Conservation (phyloP, 2,329 filamentous ascomycete genomes). For the Botrytis tulipae region DNA sequence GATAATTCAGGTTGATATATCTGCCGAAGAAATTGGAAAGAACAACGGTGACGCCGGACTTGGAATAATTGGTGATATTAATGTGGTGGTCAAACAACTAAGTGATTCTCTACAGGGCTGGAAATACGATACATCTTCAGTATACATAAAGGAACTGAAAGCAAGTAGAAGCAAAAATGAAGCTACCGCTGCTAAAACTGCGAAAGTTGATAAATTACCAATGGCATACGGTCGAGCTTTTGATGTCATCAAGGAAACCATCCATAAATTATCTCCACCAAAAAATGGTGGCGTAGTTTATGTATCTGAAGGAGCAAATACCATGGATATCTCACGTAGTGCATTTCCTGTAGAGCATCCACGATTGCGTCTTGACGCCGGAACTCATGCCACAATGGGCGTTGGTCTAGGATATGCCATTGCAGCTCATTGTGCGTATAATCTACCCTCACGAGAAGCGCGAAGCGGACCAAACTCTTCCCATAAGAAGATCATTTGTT, state of each 20-base stretch:
- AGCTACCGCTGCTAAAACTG: slow-evolving; percentile 44
- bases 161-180: slow-evolving; percentile 48
- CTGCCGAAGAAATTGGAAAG: slow-evolving; percentile 52
- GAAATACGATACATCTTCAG: slow-evolving; percentile 43
- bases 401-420: slow-evolving; percentile 57
- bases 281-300: slow-evolving; percentile 51
- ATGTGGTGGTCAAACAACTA: slow-evolving; percentile 49
- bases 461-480: slow-evolving; percentile 31
- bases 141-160: slow-evolving; percentile 40
- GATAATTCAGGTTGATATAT: slow-evolving; percentile 56
- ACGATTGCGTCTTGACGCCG: slow-evolving; percentile 55
- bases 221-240: slow-evolving; percentile 53
- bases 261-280: slow-evolving; percentile 47
- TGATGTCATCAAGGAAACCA: slow-evolving; percentile 49
- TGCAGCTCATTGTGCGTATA: slow-evolving; percentile 56
- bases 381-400: slow-evolving; percentile 59
- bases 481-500: slow-evolving; percentile 52
- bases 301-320: slow-evolving; percentile 57
- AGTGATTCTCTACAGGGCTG: slow-evolving; percentile 43
- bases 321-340: slow-evolving; percentile 59
- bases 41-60: slow-evolving; percentile 49
- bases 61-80: slow-evolving; percentile 52
- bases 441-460: slow-evolving; percentile 43
- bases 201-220: slow-evolving; percentile 42
- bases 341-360: slow-evolving; percentile 54